These are phyloP conservation scores for Flaveria ramosissima DNA, from an alignment of 129 eudicot species.

Conservation along the genomic window DNA sequence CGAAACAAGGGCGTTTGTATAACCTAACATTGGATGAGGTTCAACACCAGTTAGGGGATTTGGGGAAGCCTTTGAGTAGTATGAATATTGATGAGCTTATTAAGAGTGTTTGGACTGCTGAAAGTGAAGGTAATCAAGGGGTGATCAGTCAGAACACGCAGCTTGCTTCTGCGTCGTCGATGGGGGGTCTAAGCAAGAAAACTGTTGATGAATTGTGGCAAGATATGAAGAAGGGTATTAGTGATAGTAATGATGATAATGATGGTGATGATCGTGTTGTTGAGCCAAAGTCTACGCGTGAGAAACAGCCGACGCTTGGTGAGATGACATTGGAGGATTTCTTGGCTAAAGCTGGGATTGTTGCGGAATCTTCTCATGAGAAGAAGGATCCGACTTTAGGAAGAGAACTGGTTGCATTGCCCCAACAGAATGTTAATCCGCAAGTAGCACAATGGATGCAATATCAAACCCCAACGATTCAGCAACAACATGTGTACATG, in stretches of 20 bases:
- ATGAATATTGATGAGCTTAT: conserved; percentile 69
- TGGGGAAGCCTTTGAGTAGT: conserved; percentile 65
- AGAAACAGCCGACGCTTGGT: conserved; percentile 57
- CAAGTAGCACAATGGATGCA: conserved; percentile 57
- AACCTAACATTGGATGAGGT: conserved; percentile 61
- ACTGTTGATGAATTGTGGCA: conserved; percentile 88
- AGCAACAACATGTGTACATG: conserved; percentile 45
- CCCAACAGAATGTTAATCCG: conserved; percentile 33
- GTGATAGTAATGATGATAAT: not conserved
- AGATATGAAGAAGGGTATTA: conserved; percentile 42
- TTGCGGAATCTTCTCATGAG: conserved; percentile 41
- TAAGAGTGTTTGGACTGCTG: conserved; percentile 47
- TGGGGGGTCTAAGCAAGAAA: conserved; percentile 62
- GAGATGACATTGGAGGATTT: conserved; percentile 89
- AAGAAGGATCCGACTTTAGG: conserved; percentile 32
- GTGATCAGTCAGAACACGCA: not conserved
- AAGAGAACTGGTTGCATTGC: conserved; percentile 30
- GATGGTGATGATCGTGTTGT: not conserved
- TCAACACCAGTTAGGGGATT: conserved; percentile 52
- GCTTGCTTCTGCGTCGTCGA: conserved; percentile 39
- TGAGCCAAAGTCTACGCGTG: conserved; percentile 32
- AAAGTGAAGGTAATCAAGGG: conserved; percentile 19
- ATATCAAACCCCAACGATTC: conserved; percentile 43
- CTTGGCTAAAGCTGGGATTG: conserved; percentile 73
- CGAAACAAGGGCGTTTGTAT: conserved; percentile 53